Percentiles rank a stretch among this genome's conserved stretches.
Conservation (phyloP, 2,329 filamentous ascomycete species). For the Curvularia hawaiiensis region DNA sequence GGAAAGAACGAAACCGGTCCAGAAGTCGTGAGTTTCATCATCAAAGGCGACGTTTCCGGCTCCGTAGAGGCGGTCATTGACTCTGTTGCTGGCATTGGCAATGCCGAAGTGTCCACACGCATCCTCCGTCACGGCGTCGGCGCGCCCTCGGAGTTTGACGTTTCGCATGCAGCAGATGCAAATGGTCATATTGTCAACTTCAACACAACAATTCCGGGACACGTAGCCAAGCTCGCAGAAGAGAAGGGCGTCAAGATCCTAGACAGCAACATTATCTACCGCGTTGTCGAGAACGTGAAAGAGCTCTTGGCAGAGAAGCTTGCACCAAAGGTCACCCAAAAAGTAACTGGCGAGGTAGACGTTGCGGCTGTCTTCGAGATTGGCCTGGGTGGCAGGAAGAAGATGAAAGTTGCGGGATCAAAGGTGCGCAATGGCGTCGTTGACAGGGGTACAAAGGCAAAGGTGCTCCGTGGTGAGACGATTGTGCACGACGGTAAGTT, state of each 20-base stretch:
- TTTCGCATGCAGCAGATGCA: constrained; percentile 83
- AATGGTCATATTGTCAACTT: constrained; percentile 83
- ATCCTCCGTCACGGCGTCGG: constrained; percentile 81
- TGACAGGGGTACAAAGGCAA: constrained; percentile 65
- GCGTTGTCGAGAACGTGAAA: constrained; percentile 74
- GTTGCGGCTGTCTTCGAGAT: constrained; percentile 84
- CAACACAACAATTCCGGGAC: constrained; percentile 72
- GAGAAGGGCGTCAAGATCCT: constrained; percentile 75
- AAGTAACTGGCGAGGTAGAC: constrained; percentile 86
- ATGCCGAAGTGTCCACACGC: constrained; percentile 78
- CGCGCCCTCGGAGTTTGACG: constrained; percentile 79
- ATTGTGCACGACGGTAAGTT: constrained; percentile 80
- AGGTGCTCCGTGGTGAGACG: constrained; percentile 72
- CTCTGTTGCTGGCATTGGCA: constrained; percentile 78
- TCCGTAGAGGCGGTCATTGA: constrained; percentile 90
- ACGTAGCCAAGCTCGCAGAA: constrained; percentile 73
- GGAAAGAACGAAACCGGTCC: constrained; percentile 54
- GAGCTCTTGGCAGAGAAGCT: constrained; percentile 71
- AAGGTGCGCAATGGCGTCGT: constrained; percentile 83
- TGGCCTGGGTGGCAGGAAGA: constrained; percentile 72
- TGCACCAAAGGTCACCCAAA: constrained; percentile 67
- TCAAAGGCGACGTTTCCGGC: constrained; percentile 92
- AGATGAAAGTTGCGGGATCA: constrained; percentile 81
- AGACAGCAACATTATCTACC: constrained; percentile 86
- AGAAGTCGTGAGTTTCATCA: constrained; percentile 74